Base-by-base conservation (phyloP, 2,329 filamentous ascomycete genomes). In the Geosmithia putterillii region DNA sequence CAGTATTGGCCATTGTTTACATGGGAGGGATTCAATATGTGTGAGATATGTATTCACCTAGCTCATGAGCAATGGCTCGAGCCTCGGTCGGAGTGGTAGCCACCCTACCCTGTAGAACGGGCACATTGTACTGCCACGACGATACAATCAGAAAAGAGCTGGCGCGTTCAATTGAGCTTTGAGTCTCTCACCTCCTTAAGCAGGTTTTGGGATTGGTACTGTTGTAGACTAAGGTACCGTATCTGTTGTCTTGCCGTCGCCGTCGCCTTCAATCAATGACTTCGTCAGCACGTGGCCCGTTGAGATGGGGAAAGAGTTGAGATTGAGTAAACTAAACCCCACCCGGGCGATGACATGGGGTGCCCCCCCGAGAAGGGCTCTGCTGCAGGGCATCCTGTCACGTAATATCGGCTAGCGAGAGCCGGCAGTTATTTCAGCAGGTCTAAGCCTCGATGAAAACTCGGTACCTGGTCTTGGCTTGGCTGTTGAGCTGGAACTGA, bases 181-280 rank as follows among this genome's bases (percentile, higher is more conserved):
- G 20, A 10, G 17, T 9, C 5, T 20, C 14, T 12, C 28, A 57
- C 57, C 21, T 57, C 41, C 46, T 41, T 46, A 3, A 60, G 48
- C 19, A 60, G 39, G 14, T 48, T 25, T 35, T 57, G 54, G 2
- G 57, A 56, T 38, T 60, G 52, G 37, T 53, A 50, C 36, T 55
- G 50, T 35, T 57, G 56, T 20, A 60, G 44, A 36, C 48, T 58
- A 10, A 60, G 46, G 15, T n/a, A 38, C 21, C 50, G 17, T 20
- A 8, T 8, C 17, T 39, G 37, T 19, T 39, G 18, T 14, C 21
- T 39, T 20, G 37, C 7, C 37, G 15, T 8, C 4, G 12, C 9
- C 37, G 21, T 7, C 18, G 5, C 21, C 10, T 20, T 9, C 10
- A n/a, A n/a, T 36, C 6, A n/a, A 6, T 17, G 15, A 7, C 17